These are phyloP conservation scores for Tricholoma furcatifolium DNA, from an alignment of 768 basidiomycete genomes.

Conservation along the genomic window DNA sequence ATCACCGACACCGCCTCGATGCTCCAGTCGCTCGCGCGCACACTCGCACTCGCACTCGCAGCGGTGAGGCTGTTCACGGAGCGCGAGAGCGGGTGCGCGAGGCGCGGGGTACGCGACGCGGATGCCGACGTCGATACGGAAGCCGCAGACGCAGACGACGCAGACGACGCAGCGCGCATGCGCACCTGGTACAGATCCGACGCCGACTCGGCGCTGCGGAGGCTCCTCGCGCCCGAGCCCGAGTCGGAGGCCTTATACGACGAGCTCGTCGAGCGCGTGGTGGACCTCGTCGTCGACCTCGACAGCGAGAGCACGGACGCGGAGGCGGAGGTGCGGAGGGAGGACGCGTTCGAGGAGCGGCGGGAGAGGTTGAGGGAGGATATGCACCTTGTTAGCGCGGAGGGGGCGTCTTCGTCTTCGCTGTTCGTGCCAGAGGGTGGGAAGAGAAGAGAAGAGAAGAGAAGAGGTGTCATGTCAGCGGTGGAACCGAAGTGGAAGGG, in stretches of 20 bases:
- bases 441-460: neutral
- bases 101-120: neutral
- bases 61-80: neutral
- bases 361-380: constrained; percentile 54
- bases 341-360: constrained; percentile 40
- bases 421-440: constrained; percentile 32
- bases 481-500: no score
- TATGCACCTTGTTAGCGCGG: constrained; percentile 60
- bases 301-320: constrained; percentile 9
- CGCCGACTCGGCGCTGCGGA: neutral
- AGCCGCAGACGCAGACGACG: neutral
- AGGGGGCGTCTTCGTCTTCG: constrained; percentile 75
- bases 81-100: neutral
- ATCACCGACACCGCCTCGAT: no score
- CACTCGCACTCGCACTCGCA: neutral
- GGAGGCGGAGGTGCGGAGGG: constrained; percentile 27
- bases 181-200: neutral
- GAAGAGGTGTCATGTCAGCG: no score
- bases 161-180: neutral
- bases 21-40: no score
- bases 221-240: neutral
- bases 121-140: neutral
- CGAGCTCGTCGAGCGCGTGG: neutral
- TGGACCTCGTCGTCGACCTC: neutral
- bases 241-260: neutral